Evolutionary conservation across 2,329 filamentous ascomycete genomes (phyloP), one percentile per base, ranked within the genome.

Genomic region (Aspergillus sp.): DNA sequence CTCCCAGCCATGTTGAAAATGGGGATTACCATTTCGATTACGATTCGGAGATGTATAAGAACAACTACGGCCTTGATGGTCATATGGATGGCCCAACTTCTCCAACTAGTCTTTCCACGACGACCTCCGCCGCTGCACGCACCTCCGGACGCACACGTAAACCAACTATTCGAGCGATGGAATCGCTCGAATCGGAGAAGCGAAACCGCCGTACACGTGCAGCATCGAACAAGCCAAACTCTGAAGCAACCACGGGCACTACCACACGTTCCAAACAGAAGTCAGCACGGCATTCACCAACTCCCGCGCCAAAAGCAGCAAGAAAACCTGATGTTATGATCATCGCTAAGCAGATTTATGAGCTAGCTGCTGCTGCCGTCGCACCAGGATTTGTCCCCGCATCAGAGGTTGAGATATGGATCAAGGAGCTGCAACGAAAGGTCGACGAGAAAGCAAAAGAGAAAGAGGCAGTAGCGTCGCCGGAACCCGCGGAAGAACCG

Each of bases 51-150:
- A 61, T 66, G 59, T 66, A 65, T 41, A 49, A 59, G 14, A 61
- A 62, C 57, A 59, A 64, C 45, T 64, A 57, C 21, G 64, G 64
- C 15, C 58, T 67, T 15, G 65, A 65, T 25, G 66, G 62, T 6
- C 59, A 62, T 14, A 49, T 58, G 17, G 66, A 68, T 9, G 43
- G 49, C 14, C 62, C 62, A 4, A 57, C 57, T 7, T 68, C 66
- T 3, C 62, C 66, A 6, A 62, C 59, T 8, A 63, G 62, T 57
- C 54, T 61, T 17, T 59, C 62, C 12, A 64, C 64, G 3, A 56
- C 57, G 11, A 62, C 60, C 3, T 66, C 65, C 1, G 41, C 55
- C 7, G 62, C 55, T 11, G 57, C 57, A 5, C 61, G 66, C 15
- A 59, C 57, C 1, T 67, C 66, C 3, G 55, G 62, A 2, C 56